phyloP scores from a whole-genome alignment of 208 protist species.

The Leishmania arabica region DNA sequence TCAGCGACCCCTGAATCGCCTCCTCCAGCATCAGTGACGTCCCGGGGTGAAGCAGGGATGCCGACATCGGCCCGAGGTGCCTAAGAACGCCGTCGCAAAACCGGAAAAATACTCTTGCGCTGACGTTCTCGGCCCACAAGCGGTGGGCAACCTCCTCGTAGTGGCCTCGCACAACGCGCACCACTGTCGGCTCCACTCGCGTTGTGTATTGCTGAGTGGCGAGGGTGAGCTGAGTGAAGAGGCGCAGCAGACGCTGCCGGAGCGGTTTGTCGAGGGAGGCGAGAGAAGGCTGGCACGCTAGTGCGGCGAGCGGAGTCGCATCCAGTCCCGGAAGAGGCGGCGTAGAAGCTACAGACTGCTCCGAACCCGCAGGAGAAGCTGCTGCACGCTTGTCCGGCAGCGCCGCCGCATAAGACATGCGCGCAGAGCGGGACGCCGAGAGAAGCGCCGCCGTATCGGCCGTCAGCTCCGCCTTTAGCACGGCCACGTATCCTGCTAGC shows the following conservation, averaged over 20 bases:
- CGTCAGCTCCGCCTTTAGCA: conserved; percentile 45
- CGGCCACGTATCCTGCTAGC: conserved; percentile 32
- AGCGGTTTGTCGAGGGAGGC: conserved; percentile 13
- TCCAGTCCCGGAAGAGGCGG: neutral
- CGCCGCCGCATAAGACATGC: conserved; percentile 5
- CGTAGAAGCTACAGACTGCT: neutral
- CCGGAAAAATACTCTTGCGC: conserved; percentile 37
- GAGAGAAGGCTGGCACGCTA: conserved; percentile 22
- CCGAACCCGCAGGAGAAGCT: neutral
- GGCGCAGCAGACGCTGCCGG: conserved; percentile 28
- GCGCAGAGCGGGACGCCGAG: conserved; percentile 2
- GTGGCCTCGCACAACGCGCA: conserved; percentile 33
- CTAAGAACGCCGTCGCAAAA: conserved; percentile 38
- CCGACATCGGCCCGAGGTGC: conserved; percentile 35
- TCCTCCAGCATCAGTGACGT: conserved; percentile 53
- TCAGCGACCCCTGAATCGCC: conserved; percentile 37
- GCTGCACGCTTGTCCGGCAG: conserved; percentile 7
- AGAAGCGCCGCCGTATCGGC: conserved; percentile 35
- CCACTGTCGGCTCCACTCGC: conserved; percentile 48
- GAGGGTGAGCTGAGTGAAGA: conserved; percentile 51
- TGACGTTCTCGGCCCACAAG: conserved; percentile 35
- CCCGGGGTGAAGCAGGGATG: conserved; percentile 42
- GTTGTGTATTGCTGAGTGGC: conserved; percentile 54
- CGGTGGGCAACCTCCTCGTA: conserved; percentile 33
- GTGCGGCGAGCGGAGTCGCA: neutral